These are phyloP conservation scores for Calonectria fujianensis DNA, from an alignment of 2,329 filamentous ascomycete species.

Conservation along the genomic window DNA sequence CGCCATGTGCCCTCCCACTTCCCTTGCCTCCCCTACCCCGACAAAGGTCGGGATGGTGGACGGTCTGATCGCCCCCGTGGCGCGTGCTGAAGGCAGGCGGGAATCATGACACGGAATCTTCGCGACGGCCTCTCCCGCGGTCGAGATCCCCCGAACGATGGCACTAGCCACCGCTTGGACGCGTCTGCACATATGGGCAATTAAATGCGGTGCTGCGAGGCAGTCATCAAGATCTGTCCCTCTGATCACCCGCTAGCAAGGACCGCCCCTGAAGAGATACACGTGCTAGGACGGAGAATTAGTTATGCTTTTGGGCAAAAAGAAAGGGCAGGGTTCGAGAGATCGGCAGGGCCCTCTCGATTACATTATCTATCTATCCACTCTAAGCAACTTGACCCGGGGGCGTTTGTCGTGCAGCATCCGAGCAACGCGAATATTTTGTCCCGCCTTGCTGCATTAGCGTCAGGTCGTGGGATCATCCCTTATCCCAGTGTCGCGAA, in stretches of 20 bases:
- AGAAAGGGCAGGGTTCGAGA: not conserved
- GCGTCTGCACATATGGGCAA: not conserved
- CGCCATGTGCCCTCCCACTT: not conserved
- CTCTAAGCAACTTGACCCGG: not conserved
- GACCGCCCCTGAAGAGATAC: slow-evolving; percentile 2
- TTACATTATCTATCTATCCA: not conserved
- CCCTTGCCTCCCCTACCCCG: not conserved
- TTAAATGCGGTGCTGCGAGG: not conserved
- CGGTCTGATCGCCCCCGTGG: slow-evolving; percentile 18
- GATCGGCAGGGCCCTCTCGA: not conserved
- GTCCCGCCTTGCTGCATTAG: slow-evolving; percentile 12
- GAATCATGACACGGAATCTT: slow-evolving; percentile 15
- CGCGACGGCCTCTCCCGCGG: slow-evolving; percentile 6
- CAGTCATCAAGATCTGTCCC: not conserved
- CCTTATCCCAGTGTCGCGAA: not conserved
- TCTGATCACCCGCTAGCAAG: not conserved
- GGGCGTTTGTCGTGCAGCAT: not conserved
- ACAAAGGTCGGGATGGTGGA: not conserved
- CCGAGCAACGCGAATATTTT: not conserved
- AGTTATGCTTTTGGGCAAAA: not conserved
- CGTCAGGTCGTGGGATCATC: not conserved
- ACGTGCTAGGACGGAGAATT: not conserved
- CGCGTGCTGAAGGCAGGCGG: not conserved
- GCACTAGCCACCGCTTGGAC: slow-evolving; percentile 16
- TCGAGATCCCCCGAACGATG: slow-evolving; percentile 9